Conservation (phyloP, 495 filamentous ascomycete species). For the Lasiosphaeris hirsuta region DNA sequence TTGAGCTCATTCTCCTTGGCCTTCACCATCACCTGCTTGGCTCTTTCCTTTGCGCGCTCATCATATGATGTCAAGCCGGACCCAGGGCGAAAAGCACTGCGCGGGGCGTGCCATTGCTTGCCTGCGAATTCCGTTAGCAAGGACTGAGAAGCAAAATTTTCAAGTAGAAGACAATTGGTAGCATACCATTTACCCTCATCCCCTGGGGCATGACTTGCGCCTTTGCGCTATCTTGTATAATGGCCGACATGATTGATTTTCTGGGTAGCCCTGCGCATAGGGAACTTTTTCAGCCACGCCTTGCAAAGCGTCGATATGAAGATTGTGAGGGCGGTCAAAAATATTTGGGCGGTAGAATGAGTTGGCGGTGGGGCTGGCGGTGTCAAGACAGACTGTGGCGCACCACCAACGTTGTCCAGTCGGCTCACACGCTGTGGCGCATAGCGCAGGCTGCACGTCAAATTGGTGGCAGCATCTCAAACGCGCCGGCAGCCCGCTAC, state of each 20-base stretch:
- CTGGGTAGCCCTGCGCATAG: neutral
- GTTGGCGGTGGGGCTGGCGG: neutral
- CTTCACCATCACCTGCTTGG: constrained; percentile 68
- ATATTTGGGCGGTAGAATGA: constrained; percentile 20
- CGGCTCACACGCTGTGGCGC: too few relatives aligned
- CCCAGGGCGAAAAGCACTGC: constrained; percentile 82
- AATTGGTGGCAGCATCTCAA: too few relatives aligned
- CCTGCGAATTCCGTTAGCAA: constrained; percentile 47
- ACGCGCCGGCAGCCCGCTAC: too few relatives aligned
- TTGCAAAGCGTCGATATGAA: neutral
- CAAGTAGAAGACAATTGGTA: constrained; percentile 1
- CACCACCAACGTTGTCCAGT: neutral
- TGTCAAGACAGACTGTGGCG: neutral
- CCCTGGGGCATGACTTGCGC: constrained; percentile 39
- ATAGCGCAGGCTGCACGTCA: neutral
- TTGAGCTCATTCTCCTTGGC: constrained; percentile 92
- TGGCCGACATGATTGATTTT: constrained; percentile 21
- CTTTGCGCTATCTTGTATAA: constrained; percentile 7
- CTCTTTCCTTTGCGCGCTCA: constrained; percentile 63
- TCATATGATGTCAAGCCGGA: constrained; percentile 73
- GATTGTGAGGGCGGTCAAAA: constrained; percentile 11
- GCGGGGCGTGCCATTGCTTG: constrained; percentile 86
- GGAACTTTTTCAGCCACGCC: neutral
- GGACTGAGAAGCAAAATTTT: neutral
- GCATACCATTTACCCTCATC: constrained; percentile 64